A percentile compares a stretch with the other conserved stretches of the same genome.
Evolutionary conservation across 2,329 filamentous ascomycete genomes (phyloP).

Genomic region (Conoideocrella luteorostrata): DNA sequence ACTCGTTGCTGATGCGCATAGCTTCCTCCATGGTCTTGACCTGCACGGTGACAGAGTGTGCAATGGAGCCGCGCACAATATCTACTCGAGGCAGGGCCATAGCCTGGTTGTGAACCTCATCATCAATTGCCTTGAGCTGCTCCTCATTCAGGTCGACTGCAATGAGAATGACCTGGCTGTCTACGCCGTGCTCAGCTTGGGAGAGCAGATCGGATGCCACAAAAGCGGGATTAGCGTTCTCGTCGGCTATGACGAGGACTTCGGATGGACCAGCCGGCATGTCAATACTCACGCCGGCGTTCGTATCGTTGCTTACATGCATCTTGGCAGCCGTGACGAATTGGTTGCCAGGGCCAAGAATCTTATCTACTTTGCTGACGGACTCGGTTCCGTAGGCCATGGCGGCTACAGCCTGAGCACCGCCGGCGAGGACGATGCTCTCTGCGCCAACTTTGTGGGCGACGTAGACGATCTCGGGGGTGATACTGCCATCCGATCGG

Average conservation of each 20-base stretch:
- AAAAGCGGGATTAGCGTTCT: slow-evolving; percentile 82
- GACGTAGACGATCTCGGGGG: slow-evolving; percentile 94
- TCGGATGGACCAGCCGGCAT: slow-evolving; percentile 98
- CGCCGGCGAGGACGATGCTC: slow-evolving; percentile 90
- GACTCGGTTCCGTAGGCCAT: slow-evolving; percentile 97
- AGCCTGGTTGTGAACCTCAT: slow-evolving; percentile 84
- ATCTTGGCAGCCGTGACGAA: slow-evolving; percentile 99
- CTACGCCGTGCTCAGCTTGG: slow-evolving; percentile 93
- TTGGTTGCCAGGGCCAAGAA: slow-evolving; percentile 93
- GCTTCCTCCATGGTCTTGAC: slow-evolving; percentile 66
- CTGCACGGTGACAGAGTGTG: slow-evolving; percentile 82
- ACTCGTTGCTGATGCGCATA: slow-evolving; percentile 80
- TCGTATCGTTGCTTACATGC: slow-evolving; percentile 95
- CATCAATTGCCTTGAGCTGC: slow-evolving; percentile 76
- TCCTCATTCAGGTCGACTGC: slow-evolving; percentile 71
- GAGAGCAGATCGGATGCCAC: slow-evolving; percentile 91
- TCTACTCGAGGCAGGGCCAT: slow-evolving; percentile 82
- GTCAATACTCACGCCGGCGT: slow-evolving; percentile 89
- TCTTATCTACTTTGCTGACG: slow-evolving; percentile 96
- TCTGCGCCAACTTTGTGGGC: slow-evolving; percentile 96
- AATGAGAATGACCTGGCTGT: slow-evolving; percentile 90
- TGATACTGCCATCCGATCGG: slow-evolving; percentile 80
- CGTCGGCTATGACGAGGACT: slow-evolving; percentile 91
- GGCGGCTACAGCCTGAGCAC: slow-evolving; percentile 90
- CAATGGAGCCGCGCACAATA: slow-evolving; percentile 84